These are phyloP conservation scores for Diplocarpon mali DNA, from an alignment of 2,329 filamentous ascomycete species.

Conservation along the genomic window DNA sequence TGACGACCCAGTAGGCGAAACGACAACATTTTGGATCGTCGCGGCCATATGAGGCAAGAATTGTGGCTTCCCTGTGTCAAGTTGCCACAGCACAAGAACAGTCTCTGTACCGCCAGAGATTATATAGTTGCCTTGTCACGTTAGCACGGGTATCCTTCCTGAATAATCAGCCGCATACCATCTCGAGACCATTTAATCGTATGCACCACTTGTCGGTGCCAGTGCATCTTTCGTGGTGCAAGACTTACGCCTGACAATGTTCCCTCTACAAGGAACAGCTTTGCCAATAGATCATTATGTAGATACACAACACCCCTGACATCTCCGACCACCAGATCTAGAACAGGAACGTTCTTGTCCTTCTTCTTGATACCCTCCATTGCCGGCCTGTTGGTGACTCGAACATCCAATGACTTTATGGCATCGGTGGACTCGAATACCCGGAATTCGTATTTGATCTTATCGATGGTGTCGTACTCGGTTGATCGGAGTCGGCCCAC, in stretches of 20 bases:
- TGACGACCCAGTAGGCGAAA: conserved; percentile 68
- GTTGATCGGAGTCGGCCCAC: conserved; percentile 41
- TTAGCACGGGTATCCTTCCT: conserved; percentile 24
- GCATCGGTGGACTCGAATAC: conserved; percentile 49
- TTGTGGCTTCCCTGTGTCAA: conserved; percentile 73
- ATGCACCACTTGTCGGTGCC: conserved; percentile 79
- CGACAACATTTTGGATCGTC: conserved; percentile 70
- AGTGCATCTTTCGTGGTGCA: conserved; percentile 62
- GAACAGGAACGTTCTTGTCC: conserved; percentile 28
- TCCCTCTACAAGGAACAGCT: conserved; percentile 34
- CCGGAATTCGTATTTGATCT: conserved; percentile 44
- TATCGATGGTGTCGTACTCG: conserved; percentile 28
- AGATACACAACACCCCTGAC: conserved; percentile 65
- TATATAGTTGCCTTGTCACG: conserved; percentile 66
- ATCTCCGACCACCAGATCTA: conserved; percentile 74
- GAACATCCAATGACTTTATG: conserved; percentile 57
- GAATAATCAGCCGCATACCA: conserved; percentile 41
- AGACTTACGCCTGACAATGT: conserved; percentile 20
- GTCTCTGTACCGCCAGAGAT: conserved; percentile 89
- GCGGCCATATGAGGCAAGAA: conserved; percentile 85
- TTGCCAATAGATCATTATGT: conserved; percentile 64
- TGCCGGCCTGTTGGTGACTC: conserved; percentile 28
- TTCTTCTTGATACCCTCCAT: conserved; percentile 20
- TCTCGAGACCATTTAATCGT: conserved; percentile 86
- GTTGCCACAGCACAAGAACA: conserved; percentile 83